Conservation (phyloP, 2,329 filamentous ascomycete genomes). For the Ilyonectria destructans region DNA sequence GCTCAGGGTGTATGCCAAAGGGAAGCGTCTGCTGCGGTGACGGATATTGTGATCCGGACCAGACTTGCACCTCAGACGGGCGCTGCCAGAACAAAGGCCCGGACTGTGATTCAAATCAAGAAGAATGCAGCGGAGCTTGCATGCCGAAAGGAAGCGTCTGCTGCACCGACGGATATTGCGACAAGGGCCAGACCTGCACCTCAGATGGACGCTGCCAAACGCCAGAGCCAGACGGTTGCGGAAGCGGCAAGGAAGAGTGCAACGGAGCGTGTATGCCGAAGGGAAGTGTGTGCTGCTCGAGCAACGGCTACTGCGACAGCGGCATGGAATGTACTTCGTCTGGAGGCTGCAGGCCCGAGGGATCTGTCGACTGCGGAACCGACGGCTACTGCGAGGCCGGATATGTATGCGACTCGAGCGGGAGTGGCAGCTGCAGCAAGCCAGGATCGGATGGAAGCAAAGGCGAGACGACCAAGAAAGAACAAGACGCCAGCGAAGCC, state of each 20-base stretch:
- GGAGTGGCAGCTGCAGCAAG: not conserved
- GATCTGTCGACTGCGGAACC: constrained; percentile 16
- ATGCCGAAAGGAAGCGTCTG: no score
- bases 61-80: no score
- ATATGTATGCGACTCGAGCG: not conserved
- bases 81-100: no score
- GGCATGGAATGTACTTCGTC: constrained; percentile 7
- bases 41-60: no score
- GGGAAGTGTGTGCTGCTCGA: constrained; percentile 8
- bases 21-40: no score
- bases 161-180: not conserved
- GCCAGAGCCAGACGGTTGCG: not conserved
- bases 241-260: constrained; percentile 6
- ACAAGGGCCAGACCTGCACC: not conserved
- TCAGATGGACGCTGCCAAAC: not conserved
- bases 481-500: no score
- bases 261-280: not conserved
- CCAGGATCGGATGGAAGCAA: not conserved
- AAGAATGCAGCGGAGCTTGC: no score
- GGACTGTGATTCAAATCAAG: no score
- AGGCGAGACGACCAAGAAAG: no score
- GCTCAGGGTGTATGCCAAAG: no score
- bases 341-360: constrained; percentile 18
- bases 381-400: constrained; percentile 17
- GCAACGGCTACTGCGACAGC: constrained; percentile 9